Evolutionary conservation across 1,139 yeast species (phyloP).

Genomic region (Chernovozyma aurita): DNA sequence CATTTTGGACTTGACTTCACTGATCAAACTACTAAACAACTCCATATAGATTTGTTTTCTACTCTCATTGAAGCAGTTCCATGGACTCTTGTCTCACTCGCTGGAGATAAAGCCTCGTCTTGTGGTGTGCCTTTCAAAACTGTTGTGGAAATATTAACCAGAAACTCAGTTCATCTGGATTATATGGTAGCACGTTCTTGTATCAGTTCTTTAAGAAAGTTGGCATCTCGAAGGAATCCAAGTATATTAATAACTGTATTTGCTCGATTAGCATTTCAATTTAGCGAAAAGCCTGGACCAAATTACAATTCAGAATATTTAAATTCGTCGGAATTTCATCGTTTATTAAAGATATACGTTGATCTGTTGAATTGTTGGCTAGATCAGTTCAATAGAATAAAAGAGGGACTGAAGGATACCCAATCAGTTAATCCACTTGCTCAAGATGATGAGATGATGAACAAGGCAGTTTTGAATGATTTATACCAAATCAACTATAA

Average conservation of each 20-base stretch:
- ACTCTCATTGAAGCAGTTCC: conserved; percentile 67
- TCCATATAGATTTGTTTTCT: conserved; percentile 62
- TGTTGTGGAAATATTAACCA: conserved; percentile 67
- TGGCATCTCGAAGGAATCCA: conserved; percentile 71
- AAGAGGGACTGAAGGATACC: conserved; percentile 19
- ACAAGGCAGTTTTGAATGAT: conserved; percentile 40
- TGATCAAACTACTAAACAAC: conserved; percentile 26
- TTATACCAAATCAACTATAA: conserved; percentile 41
- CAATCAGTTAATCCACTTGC: background rate
- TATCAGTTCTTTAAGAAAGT: conserved; percentile 53
- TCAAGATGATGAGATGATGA: conserved; percentile 37
- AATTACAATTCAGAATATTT: conserved; percentile 50
- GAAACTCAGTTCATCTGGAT: conserved; percentile 71
- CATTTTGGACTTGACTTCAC: conserved; percentile 50
- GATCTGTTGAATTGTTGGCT: conserved; percentile 82
- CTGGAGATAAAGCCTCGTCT: conserved; percentile 20
- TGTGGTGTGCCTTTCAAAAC: conserved; percentile 53
- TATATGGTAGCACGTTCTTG: conserved; percentile 60
- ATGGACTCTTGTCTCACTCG: conserved; percentile 50
- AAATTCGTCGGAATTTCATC: conserved; percentile 54
- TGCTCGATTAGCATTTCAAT: conserved; percentile 76
- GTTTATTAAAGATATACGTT: conserved; percentile 64
- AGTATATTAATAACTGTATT: conserved; percentile 66
- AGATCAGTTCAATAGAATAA: conserved; percentile 40
- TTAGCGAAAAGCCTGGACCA: conserved; percentile 60